Evolutionary conservation across 2,329 filamentous ascomycete genomes (phyloP), one percentile per base, ranked within the genome.

Genomic region (Diaporthe citriasiana): DNA sequence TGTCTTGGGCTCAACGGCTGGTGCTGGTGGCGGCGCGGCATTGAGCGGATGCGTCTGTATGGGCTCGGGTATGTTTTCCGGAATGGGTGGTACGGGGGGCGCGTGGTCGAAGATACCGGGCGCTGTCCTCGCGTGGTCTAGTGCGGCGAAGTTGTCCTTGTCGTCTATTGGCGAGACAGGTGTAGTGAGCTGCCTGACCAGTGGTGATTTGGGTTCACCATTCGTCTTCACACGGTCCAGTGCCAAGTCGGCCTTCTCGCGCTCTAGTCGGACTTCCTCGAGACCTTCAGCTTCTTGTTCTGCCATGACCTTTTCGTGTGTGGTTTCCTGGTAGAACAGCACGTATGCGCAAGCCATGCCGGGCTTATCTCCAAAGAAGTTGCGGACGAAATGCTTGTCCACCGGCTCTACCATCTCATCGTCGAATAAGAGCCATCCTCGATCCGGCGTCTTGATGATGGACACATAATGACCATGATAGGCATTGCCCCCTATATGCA

Each of bases 371-470:
- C 97, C 97, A 79, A 99, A 99, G 84, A 99, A 99, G 82, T 98
- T 98, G 77, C 93, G 91, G 50, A 99, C 97, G 80, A 97, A 99
- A 81, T 94, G 93, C 83, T 98, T 98, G 82, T 98, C 95, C 7
- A 99, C 97, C 0, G 97, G 97, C 82, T 99, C 97, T 6, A 99
- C 97, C 91, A 98, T 95, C 84, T 99, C 97, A 79, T 99, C 97
- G 78, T 99, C 97, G 79, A 99, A 99, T 8, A 99, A 85, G 55
- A 99, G 86, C 97, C 97, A 99, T 38, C 97, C 97, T 70, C 94
- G 91, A 81, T 98, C 97, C 80, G 97, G 93, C 0, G 97, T 98
- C 84, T 99, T 99, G 86, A 99, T 95, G 71, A 99, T 97, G 7
- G 95, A 95, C 42, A 99, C 95, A 79, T 99, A 99, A 82, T 99